Evolutionary conservation across 208 protist species (phyloP).

Genomic region (Crithidia bombi): DNA sequence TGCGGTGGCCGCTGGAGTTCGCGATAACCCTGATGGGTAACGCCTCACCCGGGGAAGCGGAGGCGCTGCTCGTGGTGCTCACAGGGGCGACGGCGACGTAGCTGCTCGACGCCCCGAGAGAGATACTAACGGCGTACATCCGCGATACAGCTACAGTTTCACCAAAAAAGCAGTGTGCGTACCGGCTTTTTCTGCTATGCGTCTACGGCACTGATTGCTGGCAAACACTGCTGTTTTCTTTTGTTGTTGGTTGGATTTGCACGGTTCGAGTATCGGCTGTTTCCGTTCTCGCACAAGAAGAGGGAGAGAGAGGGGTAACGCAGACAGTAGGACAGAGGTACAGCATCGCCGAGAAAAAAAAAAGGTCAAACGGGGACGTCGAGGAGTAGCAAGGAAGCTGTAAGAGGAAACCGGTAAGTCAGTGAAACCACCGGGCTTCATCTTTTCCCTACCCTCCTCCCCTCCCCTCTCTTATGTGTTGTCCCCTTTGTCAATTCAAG

Average conservation of each 20-base stretch:
- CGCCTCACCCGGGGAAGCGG: conserved; percentile 6
- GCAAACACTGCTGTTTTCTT: background rate
- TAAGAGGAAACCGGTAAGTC: too few relatives aligned
- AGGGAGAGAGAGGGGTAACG: background rate
- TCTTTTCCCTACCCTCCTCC: too few relatives aligned
- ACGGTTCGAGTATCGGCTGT: too few relatives aligned
- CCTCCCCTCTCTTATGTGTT: too few relatives aligned
- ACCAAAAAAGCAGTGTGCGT: too few relatives aligned
- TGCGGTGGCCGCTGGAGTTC: conserved; percentile 83
- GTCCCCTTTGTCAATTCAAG: too few relatives aligned
- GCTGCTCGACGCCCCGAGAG: conserved; percentile 76
- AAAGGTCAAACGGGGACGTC: conserved; percentile 15
- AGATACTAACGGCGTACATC: conserved; percentile 87
- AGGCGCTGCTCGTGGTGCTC: conserved; percentile 21
- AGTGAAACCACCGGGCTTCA: too few relatives aligned
- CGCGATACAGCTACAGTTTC: background rate
- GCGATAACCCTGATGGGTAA: conserved; percentile 65
- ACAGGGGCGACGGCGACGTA: conserved; percentile 68
- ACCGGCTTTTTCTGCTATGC: too few relatives aligned
- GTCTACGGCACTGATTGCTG: too few relatives aligned
- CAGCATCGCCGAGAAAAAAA: conserved; percentile 7
- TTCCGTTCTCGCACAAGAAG: background rate
- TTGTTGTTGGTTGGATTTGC: background rate
- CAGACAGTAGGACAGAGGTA: background rate
- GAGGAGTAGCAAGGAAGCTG: background rate